These are phyloP conservation scores for Kalanchoe fedtschenkoi DNA, from an alignment of 164 flowering plant species.

Conservation along the genomic window DNA sequence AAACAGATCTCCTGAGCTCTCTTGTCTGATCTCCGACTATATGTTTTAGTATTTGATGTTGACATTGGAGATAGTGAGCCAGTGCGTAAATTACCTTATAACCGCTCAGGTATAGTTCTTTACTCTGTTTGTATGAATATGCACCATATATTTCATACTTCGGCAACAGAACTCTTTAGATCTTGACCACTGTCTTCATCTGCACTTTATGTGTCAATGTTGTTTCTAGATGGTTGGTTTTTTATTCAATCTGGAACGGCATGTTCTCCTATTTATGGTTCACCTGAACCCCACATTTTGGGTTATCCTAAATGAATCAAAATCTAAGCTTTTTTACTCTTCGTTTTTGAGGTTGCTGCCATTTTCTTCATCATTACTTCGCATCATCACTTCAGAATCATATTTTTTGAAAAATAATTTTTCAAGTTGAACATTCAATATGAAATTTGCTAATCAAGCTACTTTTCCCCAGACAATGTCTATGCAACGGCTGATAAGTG, in stretches of 20 bases:
- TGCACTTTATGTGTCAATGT: neutral
- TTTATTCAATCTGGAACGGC: neutral
- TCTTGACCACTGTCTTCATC: neutral
- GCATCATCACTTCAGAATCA: neutral
- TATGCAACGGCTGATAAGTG: slow-evolving; percentile 87
- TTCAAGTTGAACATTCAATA: neutral
- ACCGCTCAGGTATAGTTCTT: slow-evolving; percentile 54
- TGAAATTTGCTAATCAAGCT: neutral
- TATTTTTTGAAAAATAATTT: neutral
- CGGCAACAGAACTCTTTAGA: neutral
- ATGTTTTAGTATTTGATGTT: slow-evolving; percentile 79
- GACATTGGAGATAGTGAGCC: slow-evolving; percentile 99
- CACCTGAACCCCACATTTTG: neutral
- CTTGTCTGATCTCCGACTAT: neutral
- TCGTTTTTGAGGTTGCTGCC: neutral
- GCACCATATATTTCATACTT: too few relatives aligned
- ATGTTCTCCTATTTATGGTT: neutral
- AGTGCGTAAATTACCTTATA: slow-evolving; percentile 81
- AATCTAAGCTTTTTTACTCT: neutral
- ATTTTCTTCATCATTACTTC: neutral
- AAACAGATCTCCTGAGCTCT: neutral
- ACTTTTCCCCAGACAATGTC: slow-evolving; percentile 56
- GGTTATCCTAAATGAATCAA: neutral
- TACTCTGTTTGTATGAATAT: too few relatives aligned
- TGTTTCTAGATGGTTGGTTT: neutral